A percentile compares a stretch with the other conserved stretches of the same genome.
Conservation (phyloP, 257 asterid genomes). For the Marsdenia floribunda region DNA sequence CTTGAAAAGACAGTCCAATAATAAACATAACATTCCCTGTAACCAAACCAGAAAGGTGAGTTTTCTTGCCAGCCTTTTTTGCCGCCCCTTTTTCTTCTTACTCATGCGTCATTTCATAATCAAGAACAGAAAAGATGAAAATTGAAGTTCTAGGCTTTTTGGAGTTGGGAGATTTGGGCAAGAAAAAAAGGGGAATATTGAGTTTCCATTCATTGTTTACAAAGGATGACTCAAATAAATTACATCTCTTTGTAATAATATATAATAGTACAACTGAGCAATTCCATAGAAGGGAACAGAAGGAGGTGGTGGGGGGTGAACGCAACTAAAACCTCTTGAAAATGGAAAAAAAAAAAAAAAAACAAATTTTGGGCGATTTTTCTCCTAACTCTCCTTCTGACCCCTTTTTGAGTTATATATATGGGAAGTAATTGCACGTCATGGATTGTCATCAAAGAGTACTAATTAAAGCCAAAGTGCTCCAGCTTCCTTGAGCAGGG, state of each 20-base stretch:
- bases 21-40: not conserved
- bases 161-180: not conserved
- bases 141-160: not conserved
- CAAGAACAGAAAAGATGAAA: not conserved
- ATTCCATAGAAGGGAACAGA: not conserved
- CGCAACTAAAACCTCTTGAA: not conserved
- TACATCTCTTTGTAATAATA: constrained; percentile 1
- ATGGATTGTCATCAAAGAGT: too few species aligned
- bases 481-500: constrained; percentile 41
- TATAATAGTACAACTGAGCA: not conserved
- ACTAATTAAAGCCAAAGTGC: constrained; percentile 43
- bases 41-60: not conserved
- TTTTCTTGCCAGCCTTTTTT: not conserved
- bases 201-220: constrained; percentile 9
- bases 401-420: not conserved
- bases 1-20: constrained; percentile 1
- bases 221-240: constrained; percentile 13
- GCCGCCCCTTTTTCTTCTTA: not conserved
- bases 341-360: constrained; percentile 6
- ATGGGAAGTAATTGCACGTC: too few species aligned
- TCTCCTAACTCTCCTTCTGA: not conserved
- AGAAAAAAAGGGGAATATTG: not conserved
- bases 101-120: not conserved
- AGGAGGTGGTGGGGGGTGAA: not conserved
- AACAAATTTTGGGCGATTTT: not conserved